phyloP scores from a whole-genome alignment of 2,329 filamentous ascomycete species.

The Myriosclerotinia duriaeana region DNA sequence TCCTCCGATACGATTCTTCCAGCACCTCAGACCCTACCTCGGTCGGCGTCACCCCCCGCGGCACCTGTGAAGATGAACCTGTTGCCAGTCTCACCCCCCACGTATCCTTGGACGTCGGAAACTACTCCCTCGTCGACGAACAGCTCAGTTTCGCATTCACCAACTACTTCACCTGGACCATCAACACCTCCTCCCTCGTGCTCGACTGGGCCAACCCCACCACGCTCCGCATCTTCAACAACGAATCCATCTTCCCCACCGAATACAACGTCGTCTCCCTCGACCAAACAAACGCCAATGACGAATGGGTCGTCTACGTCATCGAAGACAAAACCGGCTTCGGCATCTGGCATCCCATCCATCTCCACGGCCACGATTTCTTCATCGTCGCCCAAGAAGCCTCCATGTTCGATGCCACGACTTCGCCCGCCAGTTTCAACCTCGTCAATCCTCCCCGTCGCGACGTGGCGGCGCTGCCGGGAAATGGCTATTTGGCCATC shows the following conservation, averaged over 20 bases:
- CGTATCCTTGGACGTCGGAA: conserved; percentile 34
- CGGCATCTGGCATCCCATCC: conserved; percentile 42
- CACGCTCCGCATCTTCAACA: conserved; percentile 40
- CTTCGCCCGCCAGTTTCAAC: conserved; percentile 34
- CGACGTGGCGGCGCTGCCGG: conserved; percentile 51
- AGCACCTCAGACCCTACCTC: conserved; percentile 40
- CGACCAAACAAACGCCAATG: not conserved
- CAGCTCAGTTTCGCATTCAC: conserved; percentile 26
- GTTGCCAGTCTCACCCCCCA: conserved; percentile 36
- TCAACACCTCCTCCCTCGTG: conserved; percentile 49
- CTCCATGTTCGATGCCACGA: conserved; percentile 41
- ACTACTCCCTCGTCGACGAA: conserved; percentile 26
- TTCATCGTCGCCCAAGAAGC: conserved; percentile 47
- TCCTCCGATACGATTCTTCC: conserved; percentile 45
- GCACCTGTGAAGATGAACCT: conserved; percentile 39
- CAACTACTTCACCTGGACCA: conserved; percentile 49
- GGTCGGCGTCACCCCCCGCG: conserved; percentile 29
- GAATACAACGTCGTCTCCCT: conserved; percentile 36
- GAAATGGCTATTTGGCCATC: conserved; percentile 38
- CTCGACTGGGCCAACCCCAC: conserved; percentile 52
- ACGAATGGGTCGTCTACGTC: conserved; percentile 35
- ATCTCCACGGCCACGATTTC: conserved; percentile 55
- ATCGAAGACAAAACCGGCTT: conserved; percentile 34
- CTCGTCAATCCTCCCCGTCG: conserved; percentile 51
- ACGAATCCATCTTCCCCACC: conserved; percentile 37